Evolutionary conservation across 441 rosid genomes (phyloP), one percentile per base, ranked within the genome.

Genomic region (Melastoma candidum): DNA sequence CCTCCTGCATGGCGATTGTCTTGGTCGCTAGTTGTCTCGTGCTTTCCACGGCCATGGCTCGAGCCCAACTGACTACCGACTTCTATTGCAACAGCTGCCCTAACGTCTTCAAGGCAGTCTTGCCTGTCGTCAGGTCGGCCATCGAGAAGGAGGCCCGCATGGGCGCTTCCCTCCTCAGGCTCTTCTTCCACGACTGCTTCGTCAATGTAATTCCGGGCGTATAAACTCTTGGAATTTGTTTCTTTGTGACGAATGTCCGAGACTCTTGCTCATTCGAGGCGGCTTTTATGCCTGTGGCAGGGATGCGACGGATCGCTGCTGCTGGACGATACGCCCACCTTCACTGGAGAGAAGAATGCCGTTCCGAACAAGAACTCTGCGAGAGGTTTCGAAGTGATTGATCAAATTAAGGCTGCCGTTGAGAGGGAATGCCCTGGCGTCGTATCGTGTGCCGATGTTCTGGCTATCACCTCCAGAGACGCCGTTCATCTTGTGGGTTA

Each of bases 161-260:
- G 58, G 58, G 58, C 13, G 58, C 58, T 8, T 54, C 48, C n/a
- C 46, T 54, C 2, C 46, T 54, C 29, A 46, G 58, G 4, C 58
- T 54, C 26, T 17, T 36, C 58, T 54, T 54, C 32, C 58, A 54
- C 29, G 58, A 54, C 26, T 54, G 58, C 39, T 54, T 54, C 26
- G 47, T 54, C 58, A 44, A 54, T 44, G 48, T 45, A 43, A 54
- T 29, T 1, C 36, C 36, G 3, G 7, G 7, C 36, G 7, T 29
- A 29, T 3, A 29, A 29, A 29, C 36, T 29, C 22, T 17, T 17
- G 22, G 22, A 17, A 0, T 17, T 17, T 17, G 22, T 17, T 17
- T 17, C 22, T 17, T 17, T 17, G 22, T 17, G 22, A 17, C 22
- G 22, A 17, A 17, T 17, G 22, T 17, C 22, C 22, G 22, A 17